A percentile compares a stretch with the other conserved stretches of the same genome.
These are phyloP conservation scores for Debaryomycetaceae sp. DNA, from an alignment of 1,139 yeast species.

Conservation along the genomic window DNA sequence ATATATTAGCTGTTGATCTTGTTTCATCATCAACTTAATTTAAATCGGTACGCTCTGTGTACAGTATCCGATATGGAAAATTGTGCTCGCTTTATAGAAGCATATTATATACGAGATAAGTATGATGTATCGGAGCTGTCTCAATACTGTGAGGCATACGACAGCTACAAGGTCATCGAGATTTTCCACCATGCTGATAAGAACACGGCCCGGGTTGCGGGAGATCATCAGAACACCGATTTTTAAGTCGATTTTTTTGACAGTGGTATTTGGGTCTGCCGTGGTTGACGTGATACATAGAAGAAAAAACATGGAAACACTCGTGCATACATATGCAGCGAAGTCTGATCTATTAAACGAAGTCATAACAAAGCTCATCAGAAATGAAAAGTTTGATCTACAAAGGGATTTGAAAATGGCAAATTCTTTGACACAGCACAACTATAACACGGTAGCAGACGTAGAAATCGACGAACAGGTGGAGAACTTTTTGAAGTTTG, in stretches of 20 bases:
- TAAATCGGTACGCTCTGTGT: not conserved
- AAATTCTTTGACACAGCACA: slow-evolving; percentile 30
- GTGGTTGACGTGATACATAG: slow-evolving; percentile 37
- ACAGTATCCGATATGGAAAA: slow-evolving; percentile 1
- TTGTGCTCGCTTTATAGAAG: not conserved
- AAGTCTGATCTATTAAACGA: slow-evolving; percentile 33
- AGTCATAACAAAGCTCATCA: slow-evolving; percentile 23
- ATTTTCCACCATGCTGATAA: not conserved
- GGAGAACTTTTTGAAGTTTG: slow-evolving; percentile 32
- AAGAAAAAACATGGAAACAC: slow-evolving; percentile 30
- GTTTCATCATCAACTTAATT: not conserved
- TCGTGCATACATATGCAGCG: slow-evolving; percentile 26
- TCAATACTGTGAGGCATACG: no score
- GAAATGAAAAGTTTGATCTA: slow-evolving; percentile 34
- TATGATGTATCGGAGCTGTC: no score
- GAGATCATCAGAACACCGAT: slow-evolving; percentile 29
- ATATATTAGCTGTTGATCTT: not conserved
- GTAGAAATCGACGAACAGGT: slow-evolving; percentile 40
- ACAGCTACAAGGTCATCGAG: no score
- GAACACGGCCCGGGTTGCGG: slow-evolving; percentile 15
- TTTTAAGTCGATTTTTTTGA: slow-evolving; percentile 36
- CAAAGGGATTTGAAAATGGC: slow-evolving; percentile 37
- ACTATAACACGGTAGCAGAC: slow-evolving; percentile 30
- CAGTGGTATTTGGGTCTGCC: slow-evolving; percentile 38
- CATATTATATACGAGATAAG: no score